Evolutionary conservation across 2,329 filamentous ascomycete species (phyloP), one percentile per base, ranked within the genome.

Genomic region (Escovopsis sp.): DNA sequence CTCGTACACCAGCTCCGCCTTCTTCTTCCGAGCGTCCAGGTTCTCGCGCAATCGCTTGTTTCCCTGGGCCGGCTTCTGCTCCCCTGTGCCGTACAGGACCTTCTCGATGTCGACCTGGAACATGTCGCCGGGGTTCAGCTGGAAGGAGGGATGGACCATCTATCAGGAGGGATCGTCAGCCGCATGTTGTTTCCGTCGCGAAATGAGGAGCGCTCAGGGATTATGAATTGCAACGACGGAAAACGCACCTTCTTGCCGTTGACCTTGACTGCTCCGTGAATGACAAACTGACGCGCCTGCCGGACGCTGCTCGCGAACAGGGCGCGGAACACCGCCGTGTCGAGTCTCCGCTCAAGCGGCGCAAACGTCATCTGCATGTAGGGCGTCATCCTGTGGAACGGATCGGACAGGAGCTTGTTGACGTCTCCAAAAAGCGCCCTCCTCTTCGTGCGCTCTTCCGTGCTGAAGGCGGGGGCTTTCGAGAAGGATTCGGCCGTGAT

Each of bases 301-400:
- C 88, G 74, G 31, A 84, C 76, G 62, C 87, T 95, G 62, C 86
- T 94, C 35, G 91, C 88, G 62, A 98, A 98, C 61, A 98, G 64
- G 32, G 91, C 82, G 39, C 91, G 74, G 69, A 93, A 96, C 47
- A 98, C 79, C 51, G 91, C 88, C n/a, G 87, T 87, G 57, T 98
- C 91, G 46, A 98, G 65, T 53, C 91, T 76, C 59, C 91, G 73
- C 66, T 98, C 91, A 56, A 93, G 68, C 6, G 91, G 91, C 44
- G 85, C 85, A 66, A 84, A 98, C 3, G 83, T 81, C 89, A 96
- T 96, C 57, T 89, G 80, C 81, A 94, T 93, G 58, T 94, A 96
- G 7, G 91, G 91, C 29, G 83, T 93, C 56, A 70, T 70, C 32
- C 63, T 47, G 33, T 51, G 39, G 35, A 59, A 55, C n/a, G 58